phyloP scores from a whole-genome alignment of 2,329 filamentous ascomycete species.

The Fusarium keratoplasticum region DNA sequence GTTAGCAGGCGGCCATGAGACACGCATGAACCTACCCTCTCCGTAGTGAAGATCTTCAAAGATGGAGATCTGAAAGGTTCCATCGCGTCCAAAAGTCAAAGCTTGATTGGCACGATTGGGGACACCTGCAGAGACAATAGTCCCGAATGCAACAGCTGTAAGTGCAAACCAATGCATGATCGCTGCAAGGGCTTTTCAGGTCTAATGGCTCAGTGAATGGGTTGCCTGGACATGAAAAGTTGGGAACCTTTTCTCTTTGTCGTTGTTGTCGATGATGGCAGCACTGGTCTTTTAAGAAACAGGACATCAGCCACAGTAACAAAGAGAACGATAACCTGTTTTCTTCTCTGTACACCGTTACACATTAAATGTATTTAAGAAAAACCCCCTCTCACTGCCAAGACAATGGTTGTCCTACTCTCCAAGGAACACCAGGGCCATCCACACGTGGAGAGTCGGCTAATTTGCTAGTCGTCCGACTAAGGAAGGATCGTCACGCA shows the following conservation, averaged over 20 bases:
- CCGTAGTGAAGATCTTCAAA: constrained; percentile 80
- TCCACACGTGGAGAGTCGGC: not conserved
- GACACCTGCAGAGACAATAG: not conserved
- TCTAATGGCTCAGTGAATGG: not conserved
- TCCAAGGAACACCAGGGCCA: not conserved
- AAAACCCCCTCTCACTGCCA: not conserved
- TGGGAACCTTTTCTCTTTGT: not conserved
- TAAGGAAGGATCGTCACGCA: not conserved
- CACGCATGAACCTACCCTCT: constrained; percentile 61
- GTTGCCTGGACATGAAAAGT: not conserved
- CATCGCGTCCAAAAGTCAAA: constrained; percentile 54
- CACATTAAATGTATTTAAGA: not conserved
- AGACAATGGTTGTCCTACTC: not conserved
- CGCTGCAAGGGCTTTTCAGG: not conserved
- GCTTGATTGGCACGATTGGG: not conserved
- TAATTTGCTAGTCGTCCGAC: not conserved
- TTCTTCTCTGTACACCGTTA: too few relatives aligned
- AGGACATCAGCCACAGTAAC: not conserved
- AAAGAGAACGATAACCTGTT: not conserved
- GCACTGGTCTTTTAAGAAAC: not conserved
- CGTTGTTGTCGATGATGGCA: not conserved
- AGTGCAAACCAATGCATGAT: not conserved
- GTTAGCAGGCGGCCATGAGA: not conserved
- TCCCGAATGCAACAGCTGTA: not conserved
- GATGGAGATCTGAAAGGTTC: constrained; percentile 66